Conservation (phyloP, 345 rosid genomes). For the Salix exigua region DNA sequence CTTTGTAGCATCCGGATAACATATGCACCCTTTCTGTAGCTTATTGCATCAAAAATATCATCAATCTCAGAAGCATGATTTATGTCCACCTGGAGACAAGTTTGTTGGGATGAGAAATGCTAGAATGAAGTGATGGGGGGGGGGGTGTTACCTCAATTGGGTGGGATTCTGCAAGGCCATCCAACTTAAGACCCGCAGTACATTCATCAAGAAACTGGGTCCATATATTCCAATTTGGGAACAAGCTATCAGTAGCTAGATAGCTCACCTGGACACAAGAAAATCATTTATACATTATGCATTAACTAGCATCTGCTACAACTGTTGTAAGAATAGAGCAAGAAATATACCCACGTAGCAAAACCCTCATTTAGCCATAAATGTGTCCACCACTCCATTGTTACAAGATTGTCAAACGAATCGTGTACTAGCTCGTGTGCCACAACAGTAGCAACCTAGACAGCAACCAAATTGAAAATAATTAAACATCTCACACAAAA, state of each 20-base stretch:
- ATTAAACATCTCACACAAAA: neutral
- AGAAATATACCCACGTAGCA: slow-evolving; percentile 87
- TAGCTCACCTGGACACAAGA: slow-evolving; percentile 76
- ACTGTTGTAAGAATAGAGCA: neutral
- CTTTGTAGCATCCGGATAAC: slow-evolving; percentile 94
- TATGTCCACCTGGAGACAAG: slow-evolving; percentile 65
- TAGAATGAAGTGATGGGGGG: neutral
- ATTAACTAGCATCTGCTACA: slow-evolving; percentile 1
- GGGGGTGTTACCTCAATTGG: slow-evolving; percentile 72
- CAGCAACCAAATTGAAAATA: slow-evolving; percentile 15
- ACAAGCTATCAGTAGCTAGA: slow-evolving; percentile 82
- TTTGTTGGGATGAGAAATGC: slow-evolving; percentile 5
- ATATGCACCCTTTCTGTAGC: slow-evolving; percentile 92
- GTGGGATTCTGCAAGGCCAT: slow-evolving; percentile 94
- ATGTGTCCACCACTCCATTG: slow-evolving; percentile 99
- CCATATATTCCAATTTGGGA: slow-evolving; percentile 98
- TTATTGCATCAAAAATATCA: slow-evolving; percentile 94
- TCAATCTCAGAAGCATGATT: slow-evolving; percentile 87
- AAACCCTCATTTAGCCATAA: slow-evolving; percentile 99
- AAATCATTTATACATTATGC: slow-evolving; percentile 9
- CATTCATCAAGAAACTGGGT: slow-evolving; percentile 92
- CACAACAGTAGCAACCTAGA: slow-evolving; percentile 85
- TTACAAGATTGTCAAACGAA: slow-evolving; percentile 99
- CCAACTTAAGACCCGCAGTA: slow-evolving; percentile 81
- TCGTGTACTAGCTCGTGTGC: slow-evolving; percentile 99